Percentiles rank a stretch among this genome's conserved stretches.
These are phyloP conservation scores for Clarireedia monteithiana DNA, from an alignment of 2,329 filamentous ascomycete species.

Conservation along the genomic window DNA sequence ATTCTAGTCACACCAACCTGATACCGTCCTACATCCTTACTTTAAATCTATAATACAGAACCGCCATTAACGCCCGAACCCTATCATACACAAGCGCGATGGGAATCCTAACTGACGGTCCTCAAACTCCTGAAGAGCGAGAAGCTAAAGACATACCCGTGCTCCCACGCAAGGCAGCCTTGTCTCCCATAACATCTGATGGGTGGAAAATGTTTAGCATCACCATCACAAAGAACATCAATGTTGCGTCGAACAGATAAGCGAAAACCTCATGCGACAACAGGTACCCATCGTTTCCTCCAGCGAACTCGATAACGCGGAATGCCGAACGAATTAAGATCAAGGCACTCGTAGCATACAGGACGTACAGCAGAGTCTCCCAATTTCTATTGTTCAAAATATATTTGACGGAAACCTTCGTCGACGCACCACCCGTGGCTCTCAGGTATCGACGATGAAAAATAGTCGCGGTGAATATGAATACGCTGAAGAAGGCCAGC, in stretches of 20 bases:
- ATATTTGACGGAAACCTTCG: background rate
- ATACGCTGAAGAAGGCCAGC: slow-evolving; percentile 40
- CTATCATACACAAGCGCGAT: too few species aligned
- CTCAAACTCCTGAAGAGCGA: too few species aligned
- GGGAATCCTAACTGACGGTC: background rate
- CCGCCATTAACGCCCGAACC: too few species aligned
- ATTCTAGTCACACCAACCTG: too few species aligned
- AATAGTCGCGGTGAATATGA: slow-evolving; percentile 28
- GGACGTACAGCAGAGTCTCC: slow-evolving; percentile 29
- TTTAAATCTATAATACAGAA: too few species aligned
- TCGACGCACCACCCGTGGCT: background rate
- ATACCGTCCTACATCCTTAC: too few species aligned
- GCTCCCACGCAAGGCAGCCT: too few species aligned
- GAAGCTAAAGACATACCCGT: too few species aligned
- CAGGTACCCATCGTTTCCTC: slow-evolving; percentile 37
- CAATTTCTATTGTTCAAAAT: slow-evolving; percentile 4
- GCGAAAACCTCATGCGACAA: slow-evolving; percentile 37
- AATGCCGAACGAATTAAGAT: slow-evolving; percentile 42
- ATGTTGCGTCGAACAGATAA: slow-evolving; percentile 39
- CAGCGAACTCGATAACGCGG: slow-evolving; percentile 40
- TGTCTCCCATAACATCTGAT: background rate
- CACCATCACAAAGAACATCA: slow-evolving; percentile 35
- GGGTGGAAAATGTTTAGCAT: slow-evolving; percentile 33
- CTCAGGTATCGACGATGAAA: slow-evolving; percentile 6
- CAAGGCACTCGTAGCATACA: slow-evolving; percentile 35